These are phyloP conservation scores for Trichophyton verrucosum DNA, from an alignment of 2,329 filamentous ascomycete genomes.

Conservation along the genomic window DNA sequence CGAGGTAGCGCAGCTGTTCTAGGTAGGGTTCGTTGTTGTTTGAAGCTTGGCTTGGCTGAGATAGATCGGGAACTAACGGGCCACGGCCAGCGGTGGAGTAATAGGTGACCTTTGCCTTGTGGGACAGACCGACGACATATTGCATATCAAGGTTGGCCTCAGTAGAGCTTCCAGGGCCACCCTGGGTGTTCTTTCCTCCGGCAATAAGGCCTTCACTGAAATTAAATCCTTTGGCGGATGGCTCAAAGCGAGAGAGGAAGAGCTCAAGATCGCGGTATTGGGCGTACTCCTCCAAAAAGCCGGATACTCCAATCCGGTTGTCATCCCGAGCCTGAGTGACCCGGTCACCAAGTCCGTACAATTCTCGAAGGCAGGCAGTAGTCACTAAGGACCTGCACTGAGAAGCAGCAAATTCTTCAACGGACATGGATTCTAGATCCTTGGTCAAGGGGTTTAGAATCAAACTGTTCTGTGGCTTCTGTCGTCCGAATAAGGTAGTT, in stretches of 20 bases:
- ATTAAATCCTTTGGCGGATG: constrained; percentile 38
- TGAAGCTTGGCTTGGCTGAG: constrained; percentile 26
- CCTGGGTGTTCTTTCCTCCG: constrained; percentile 41
- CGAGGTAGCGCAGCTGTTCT: constrained; percentile 49
- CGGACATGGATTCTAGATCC: constrained; percentile 22
- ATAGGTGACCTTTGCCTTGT: constrained; percentile 39
- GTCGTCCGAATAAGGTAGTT: constrained; percentile 47
- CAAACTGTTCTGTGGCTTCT: constrained; percentile 5
- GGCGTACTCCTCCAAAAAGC: constrained; percentile 41
- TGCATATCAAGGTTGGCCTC: constrained; percentile 57
- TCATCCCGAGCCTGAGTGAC: constrained; percentile 23
- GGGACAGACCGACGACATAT: constrained; percentile 45
- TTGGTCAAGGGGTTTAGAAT: constrained; percentile 32
- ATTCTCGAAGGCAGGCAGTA: constrained; percentile 37
- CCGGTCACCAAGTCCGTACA: constrained; percentile 39
- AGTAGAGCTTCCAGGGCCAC: constrained; percentile 29
- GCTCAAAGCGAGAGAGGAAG: constrained; percentile 45
- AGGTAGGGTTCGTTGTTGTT: constrained; percentile 56
- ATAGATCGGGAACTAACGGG: constrained; percentile 38
- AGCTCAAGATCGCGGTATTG: constrained; percentile 43
- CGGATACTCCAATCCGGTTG: constrained; percentile 36
- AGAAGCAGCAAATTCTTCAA: constrained; percentile 8
- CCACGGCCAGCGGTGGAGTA: constrained; percentile 50
- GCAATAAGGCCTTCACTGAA: constrained; percentile 49
- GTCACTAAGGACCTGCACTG: constrained; percentile 20